These are phyloP conservation scores for Funneliformis caledonium DNA, from an alignment of 371 early-diverging fungal genomes.

Conservation along the genomic window DNA sequence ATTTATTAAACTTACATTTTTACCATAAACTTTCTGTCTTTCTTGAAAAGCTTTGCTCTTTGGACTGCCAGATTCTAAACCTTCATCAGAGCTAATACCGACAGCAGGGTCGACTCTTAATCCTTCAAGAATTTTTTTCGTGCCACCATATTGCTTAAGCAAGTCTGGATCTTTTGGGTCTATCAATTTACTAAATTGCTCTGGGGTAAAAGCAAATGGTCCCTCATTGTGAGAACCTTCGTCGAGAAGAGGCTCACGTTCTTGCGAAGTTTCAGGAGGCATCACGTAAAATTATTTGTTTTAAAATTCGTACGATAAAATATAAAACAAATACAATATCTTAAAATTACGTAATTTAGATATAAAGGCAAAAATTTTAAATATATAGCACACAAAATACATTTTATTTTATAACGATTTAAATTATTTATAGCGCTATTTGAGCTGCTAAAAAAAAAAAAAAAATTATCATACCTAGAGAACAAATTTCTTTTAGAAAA, in stretches of 20 bases:
- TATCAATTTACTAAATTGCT: conserved; percentile 59
- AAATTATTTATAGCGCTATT: too few relatives aligned
- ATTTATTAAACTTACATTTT: conserved; percentile 34
- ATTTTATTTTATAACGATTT: too few relatives aligned
- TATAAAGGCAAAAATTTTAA: too few relatives aligned
- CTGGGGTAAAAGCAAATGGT: conserved; percentile 37
- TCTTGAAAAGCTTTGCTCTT: conserved; percentile 57
- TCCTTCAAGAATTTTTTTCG: conserved; percentile 59
- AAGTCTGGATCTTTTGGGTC: conserved; percentile 73
- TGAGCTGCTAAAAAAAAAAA: too few relatives aligned
- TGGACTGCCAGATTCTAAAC: conserved; percentile 43
- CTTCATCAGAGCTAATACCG: conserved; percentile 74
- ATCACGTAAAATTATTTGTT: background rate
- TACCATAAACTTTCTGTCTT: conserved; percentile 74
- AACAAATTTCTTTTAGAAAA: too few relatives aligned
- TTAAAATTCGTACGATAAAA: background rate
- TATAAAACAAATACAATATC: background rate
- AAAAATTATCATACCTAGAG: too few relatives aligned
- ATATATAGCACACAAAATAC: too few relatives aligned
- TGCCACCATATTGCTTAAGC: conserved; percentile 73
- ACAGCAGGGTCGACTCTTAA: conserved; percentile 66
- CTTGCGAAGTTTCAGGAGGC: background rate
- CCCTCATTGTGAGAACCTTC: background rate
- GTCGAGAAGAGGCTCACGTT: background rate
- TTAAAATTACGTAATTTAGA: too few relatives aligned